Percentiles rank a stretch among this genome's conserved stretches.
These are phyloP conservation scores for Chlorokybus atmophyticus DNA, from an alignment of 139 green algal species.

Conservation along the genomic window DNA sequence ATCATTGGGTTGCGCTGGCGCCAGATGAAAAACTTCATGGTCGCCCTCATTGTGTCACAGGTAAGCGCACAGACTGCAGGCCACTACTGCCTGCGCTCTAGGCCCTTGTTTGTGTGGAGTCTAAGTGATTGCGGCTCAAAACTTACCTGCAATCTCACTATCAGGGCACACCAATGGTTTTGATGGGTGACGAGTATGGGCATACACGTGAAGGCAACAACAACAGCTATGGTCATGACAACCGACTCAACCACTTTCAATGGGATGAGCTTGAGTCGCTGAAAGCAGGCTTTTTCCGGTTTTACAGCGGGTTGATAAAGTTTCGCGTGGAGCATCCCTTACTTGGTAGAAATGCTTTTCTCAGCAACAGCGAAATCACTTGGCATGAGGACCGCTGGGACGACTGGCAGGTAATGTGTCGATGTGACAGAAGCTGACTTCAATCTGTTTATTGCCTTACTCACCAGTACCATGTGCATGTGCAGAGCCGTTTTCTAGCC, in stretches of 20 bases:
- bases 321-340: slow-evolving; percentile 65
- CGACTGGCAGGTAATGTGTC: slow-evolving; percentile 81
- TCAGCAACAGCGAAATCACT: slow-evolving; percentile 65
- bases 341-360: slow-evolving; percentile 62
- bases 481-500: no score
- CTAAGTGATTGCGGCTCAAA: neutral
- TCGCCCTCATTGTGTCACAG: slow-evolving; percentile 72
- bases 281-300: slow-evolving; percentile 5
- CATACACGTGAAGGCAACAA: slow-evolving; percentile 85
- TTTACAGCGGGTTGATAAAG: slow-evolving; percentile 45
- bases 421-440: slow-evolving; percentile 61
- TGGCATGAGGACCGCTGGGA: slow-evolving; percentile 95
- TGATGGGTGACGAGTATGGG: slow-evolving; percentile 75
- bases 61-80: neutral
- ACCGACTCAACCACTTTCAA: slow-evolving; percentile 33
- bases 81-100: neutral
- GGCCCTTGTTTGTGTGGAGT: neutral
- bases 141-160: neutral
- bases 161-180: slow-evolving; percentile 85
- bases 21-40: slow-evolving; percentile 86
- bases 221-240: slow-evolving; percentile 98
- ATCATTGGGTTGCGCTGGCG: slow-evolving; percentile 37
- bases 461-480: neutral
- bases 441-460: neutral
- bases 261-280: slow-evolving; percentile 21